phyloP scores from a whole-genome alignment of 805 yeast species.

The Pichia sporocuriosa region DNA sequence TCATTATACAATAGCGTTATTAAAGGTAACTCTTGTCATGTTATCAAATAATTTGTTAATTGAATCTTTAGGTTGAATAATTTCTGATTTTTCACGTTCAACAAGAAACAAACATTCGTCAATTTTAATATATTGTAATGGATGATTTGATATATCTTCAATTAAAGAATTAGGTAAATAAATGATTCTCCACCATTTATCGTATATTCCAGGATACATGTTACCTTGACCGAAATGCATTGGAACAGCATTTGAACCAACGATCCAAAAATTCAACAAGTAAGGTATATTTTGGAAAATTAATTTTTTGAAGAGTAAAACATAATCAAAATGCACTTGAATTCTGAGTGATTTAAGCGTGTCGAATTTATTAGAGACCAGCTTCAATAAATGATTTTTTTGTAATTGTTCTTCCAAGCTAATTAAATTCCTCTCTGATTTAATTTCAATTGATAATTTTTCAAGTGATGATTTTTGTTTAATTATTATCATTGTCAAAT shows the following conservation, averaged over 20 bases:
- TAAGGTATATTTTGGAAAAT: conserved; percentile 24
- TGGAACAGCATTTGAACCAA: conserved; percentile 46
- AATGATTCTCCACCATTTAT: conserved; percentile 51
- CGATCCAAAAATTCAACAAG: conserved; percentile 36
- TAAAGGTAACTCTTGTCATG: conserved; percentile 17
- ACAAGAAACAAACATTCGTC: conserved; percentile 44
- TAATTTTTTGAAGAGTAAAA: conserved; percentile 24
- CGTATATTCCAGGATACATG: conserved; percentile 46
- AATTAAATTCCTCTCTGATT: conserved; percentile 17
- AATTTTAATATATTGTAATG: conserved; percentile 39
- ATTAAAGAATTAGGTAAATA: conserved; percentile 42
- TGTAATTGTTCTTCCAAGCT: conserved; percentile 17
- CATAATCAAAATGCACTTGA: conserved; percentile 29
- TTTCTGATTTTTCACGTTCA: conserved; percentile 13
- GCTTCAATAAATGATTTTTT: conserved; percentile 13
- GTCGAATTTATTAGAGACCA: conserved; percentile 15
- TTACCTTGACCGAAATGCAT: conserved; percentile 51
- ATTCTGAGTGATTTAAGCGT: conserved; percentile 35
- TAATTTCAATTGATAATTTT: conserved; percentile 23
- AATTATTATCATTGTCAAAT: conserved; percentile 9
- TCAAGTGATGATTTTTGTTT: conserved; percentile 15
- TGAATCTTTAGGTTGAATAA: conserved; percentile 37
- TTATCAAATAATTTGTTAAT: conserved; percentile 42
- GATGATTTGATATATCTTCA: conserved; percentile 5
- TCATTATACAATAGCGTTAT: neutral